Evolutionary conservation across 805 yeast species (phyloP).

Genomic region (Spathaspora girioi): DNA sequence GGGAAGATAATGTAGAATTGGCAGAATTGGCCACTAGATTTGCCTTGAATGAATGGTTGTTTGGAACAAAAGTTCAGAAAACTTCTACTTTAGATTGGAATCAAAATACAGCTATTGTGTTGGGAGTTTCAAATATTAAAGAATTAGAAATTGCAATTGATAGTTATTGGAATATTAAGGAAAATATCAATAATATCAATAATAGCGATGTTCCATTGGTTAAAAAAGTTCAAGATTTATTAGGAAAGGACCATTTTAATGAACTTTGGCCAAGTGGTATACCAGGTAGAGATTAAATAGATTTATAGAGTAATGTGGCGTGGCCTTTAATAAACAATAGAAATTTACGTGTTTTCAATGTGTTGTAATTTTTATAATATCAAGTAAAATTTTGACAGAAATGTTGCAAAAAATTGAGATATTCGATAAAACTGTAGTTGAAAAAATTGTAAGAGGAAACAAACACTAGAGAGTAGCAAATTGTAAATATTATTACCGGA

Average conservation of each 20-base stretch:
- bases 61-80: slow-evolving; percentile 15
- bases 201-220: slow-evolving; percentile 43
- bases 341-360: no score
- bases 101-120: slow-evolving; percentile 52
- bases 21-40: slow-evolving; percentile 81
- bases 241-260: slow-evolving; percentile 52
- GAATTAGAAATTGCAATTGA: slow-evolving; percentile 65
- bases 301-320: background rate
- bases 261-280: slow-evolving; percentile 59
- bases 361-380: background rate
- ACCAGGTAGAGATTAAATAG: slow-evolving; percentile 2
- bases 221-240: slow-evolving; percentile 35
- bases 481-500: no score
- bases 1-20: slow-evolving; percentile 51
- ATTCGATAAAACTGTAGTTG: background rate
- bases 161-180: slow-evolving; percentile 49
- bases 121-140: slow-evolving; percentile 65
- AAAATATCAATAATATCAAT: slow-evolving; percentile 27
- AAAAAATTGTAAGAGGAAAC: background rate
- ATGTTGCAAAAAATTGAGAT: background rate
- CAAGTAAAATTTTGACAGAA: background rate
- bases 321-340: background rate
- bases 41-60: slow-evolving; percentile 62
- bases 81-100: slow-evolving; percentile 18
- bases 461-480: no score